phyloP scores from a whole-genome alignment of 768 basidiomycete species.

The Naganishia randhawae region DNA sequence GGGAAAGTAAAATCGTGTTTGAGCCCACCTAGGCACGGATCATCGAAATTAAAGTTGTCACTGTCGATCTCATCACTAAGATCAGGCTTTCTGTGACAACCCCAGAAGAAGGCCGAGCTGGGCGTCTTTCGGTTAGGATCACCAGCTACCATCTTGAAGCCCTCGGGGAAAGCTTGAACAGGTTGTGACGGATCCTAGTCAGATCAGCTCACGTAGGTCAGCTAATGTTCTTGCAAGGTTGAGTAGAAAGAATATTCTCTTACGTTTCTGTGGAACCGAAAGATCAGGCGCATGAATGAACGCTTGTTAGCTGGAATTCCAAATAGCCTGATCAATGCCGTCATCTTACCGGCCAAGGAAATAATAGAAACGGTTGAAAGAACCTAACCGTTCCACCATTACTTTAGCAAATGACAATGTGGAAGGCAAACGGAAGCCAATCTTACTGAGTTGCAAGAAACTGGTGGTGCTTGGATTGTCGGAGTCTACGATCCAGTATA shows the following conservation, averaged over 20 bases:
- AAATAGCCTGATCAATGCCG: background rate
- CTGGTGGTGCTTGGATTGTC: slow-evolving; percentile 4
- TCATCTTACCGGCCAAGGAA: background rate
- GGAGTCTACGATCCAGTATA: slow-evolving; percentile 27
- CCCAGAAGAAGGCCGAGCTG: background rate
- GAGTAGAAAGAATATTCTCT: background rate
- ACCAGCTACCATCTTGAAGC: slow-evolving; percentile 40
- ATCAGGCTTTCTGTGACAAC: slow-evolving; percentile 11
- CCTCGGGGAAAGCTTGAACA: slow-evolving; percentile 34
- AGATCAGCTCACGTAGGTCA: background rate
- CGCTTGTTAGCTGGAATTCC: background rate
- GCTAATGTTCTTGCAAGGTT: background rate
- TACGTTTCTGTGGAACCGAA: background rate
- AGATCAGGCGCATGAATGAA: background rate
- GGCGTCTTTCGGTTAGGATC: slow-evolving; percentile 26
- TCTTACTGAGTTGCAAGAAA: slow-evolving; percentile 10
- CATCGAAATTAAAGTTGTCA: slow-evolving; percentile 39
- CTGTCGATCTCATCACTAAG: background rate
- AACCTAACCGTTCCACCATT: background rate
- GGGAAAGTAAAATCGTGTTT: slow-evolving; percentile 42
- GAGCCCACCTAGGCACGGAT: slow-evolving; percentile 36
- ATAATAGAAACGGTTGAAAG: slow-evolving; percentile 15
- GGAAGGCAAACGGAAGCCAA: background rate
- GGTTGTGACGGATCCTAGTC: slow-evolving; percentile 12
- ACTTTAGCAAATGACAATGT: background rate